A percentile compares a stretch with the other conserved stretches of the same genome.
These are phyloP conservation scores for Populus hybrid DNA, from an alignment of 441 rosid genomes.

Conservation along the genomic window DNA sequence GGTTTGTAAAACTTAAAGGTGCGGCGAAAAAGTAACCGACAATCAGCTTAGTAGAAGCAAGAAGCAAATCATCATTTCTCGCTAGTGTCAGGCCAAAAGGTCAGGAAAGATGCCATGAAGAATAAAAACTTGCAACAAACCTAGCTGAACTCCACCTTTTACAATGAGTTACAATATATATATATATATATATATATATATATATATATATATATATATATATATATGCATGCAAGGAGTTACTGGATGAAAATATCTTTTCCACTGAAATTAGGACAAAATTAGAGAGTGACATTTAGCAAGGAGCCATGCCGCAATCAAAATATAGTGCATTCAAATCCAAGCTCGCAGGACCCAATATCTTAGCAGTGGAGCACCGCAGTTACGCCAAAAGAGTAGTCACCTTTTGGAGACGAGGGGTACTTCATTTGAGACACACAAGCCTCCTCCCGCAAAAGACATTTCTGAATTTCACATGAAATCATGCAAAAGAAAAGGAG, in stretches of 20 bases:
- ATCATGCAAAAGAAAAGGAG: not conserved
- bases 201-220: slow-evolving; percentile 1
- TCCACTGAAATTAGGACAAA: not conserved
- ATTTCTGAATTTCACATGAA: slow-evolving; percentile 45
- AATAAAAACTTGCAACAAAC: not conserved
- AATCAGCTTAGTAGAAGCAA: not conserved
- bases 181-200: too few relatives aligned
- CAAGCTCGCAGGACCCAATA: slow-evolving; percentile 4
- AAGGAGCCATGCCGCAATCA: not conserved
- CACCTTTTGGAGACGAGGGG: not conserved
- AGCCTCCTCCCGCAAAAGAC: slow-evolving; percentile 71
- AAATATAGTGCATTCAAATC: not conserved
- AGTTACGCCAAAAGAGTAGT: not conserved
- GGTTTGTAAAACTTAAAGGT: not conserved
- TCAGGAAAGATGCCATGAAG: not conserved
- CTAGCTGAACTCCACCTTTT: slow-evolving; percentile 7
- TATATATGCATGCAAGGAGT: not conserved
- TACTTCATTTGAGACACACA: slow-evolving; percentile 35
- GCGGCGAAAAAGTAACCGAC: not conserved
- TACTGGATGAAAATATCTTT: not conserved
- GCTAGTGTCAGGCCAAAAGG: not conserved
- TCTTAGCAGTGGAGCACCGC: not conserved
- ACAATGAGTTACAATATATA: slow-evolving; percentile 21
- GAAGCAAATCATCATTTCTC: too few relatives aligned
- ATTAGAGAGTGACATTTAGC: too few relatives aligned